Evolutionary conservation across 1,284 basidiomycete genomes (phyloP), one percentile per base, ranked within the genome.

Genomic region (Rhodotorula sp.): DNA sequence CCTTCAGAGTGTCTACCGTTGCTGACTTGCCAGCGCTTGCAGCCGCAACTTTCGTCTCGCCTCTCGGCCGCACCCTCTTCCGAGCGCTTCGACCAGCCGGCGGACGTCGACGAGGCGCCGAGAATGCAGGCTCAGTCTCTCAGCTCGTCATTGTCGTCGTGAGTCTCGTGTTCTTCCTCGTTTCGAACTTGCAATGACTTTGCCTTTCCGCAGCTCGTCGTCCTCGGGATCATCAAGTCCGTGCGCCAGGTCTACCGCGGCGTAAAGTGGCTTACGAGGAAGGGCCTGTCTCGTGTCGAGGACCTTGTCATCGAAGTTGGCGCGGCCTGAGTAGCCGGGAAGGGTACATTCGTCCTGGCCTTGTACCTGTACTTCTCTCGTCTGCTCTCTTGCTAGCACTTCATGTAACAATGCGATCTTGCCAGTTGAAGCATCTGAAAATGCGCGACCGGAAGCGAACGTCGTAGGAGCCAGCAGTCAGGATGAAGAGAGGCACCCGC

Each of bases 231-330:
- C n/a, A 46, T 64, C 17, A 57, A 59, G n/a, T 64, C 65, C 9
- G 51, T 74, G 0, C 10, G 59, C 11, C 63, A 67, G 22, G 54
- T 63, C 1, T 74, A 74, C 29, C 59, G 66, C 2, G 66, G 59
- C 2, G 70, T 72, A 11, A 62, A 59, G 29, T 74, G 70, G 70
- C n/a, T 39, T 1, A 63, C 65, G 22, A 61, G 52, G 32, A 15
- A 49, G 11, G 46, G 58, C 1, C 47, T 74, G 34, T n/a, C 53
- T 1, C 44, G 65, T 17, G 53, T 74, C n/a, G 70, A 71, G 60
- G 67, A 67, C 29, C 51, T 72, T 4, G 73, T 72, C 3, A 52
- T 74, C 29, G 70, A 74, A 20, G 70, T 74, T 7, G 30, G 30
- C 22, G 30, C 30, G 32, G 15, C 58, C 4, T 51, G 27, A 27